Conservation (phyloP, 495 filamentous ascomycete genomes). For the Podospora australis region DNA sequence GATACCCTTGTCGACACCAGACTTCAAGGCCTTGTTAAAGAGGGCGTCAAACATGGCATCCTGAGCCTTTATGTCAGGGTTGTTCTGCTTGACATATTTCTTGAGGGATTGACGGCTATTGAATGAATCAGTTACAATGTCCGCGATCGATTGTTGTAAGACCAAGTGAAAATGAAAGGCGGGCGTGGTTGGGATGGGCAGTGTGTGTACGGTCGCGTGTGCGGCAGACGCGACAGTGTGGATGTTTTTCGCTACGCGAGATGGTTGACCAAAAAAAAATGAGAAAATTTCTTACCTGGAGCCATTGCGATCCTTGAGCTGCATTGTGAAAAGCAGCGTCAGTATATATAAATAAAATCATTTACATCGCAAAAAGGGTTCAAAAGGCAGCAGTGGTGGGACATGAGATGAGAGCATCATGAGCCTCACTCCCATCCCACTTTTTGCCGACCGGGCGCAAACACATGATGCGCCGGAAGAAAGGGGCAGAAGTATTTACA, state of each 20-base stretch:
- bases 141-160: slow-evolving; percentile 7
- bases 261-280: slow-evolving; percentile 3
- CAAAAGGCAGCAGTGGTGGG: slow-evolving; percentile 2
- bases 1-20: slow-evolving; percentile 81
- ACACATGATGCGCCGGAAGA: slow-evolving; percentile 30
- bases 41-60: slow-evolving; percentile 77
- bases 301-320: slow-evolving; percentile 63
- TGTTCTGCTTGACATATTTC: slow-evolving; percentile 97
- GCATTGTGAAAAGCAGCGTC: slow-evolving; percentile 30
- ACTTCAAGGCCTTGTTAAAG: slow-evolving; percentile 88
- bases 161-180: slow-evolving; percentile 4
- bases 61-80: slow-evolving; percentile 68
- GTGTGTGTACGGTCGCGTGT: not conserved
- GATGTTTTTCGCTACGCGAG: not conserved
- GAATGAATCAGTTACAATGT: slow-evolving; percentile 28
- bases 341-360: slow-evolving; percentile 38
- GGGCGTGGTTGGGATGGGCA: not conserved
- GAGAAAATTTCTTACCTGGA: slow-evolving; percentile 46
- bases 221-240: slow-evolving; percentile 4
- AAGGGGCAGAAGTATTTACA: slow-evolving; percentile 45
- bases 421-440: slow-evolving; percentile 15
- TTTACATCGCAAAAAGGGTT: slow-evolving; percentile 10
- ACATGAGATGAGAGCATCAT: slow-evolving; percentile 14
- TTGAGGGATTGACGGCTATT: slow-evolving; percentile 88
- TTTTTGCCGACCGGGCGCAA: slow-evolving; percentile 12